Conservation (phyloP, 371 early-diverging fungal species). For the Actinomortierella wolfii region DNA sequence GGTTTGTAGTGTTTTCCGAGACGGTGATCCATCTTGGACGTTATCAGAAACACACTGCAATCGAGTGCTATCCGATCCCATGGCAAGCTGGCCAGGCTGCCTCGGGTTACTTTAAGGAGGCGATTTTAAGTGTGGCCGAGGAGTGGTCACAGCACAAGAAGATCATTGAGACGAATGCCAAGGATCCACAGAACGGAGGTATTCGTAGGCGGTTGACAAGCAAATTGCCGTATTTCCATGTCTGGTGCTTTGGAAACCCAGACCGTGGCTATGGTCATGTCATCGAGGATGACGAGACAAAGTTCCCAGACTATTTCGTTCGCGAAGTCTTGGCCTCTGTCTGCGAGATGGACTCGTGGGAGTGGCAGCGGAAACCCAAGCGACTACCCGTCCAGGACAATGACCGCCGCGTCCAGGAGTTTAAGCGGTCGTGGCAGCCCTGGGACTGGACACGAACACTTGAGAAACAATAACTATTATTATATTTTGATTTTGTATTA, state of each 20-base stretch:
- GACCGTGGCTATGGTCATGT: slow-evolving; percentile 93
- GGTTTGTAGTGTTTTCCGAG: slow-evolving; percentile 87
- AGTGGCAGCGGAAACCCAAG: slow-evolving; percentile 76
- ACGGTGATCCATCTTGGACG: slow-evolving; percentile 72
- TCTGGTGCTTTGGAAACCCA: slow-evolving; percentile 83
- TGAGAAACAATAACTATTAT: slow-evolving; percentile 11
- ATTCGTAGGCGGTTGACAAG: slow-evolving; percentile 75
- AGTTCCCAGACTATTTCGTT: slow-evolving; percentile 67
- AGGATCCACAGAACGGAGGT: slow-evolving; percentile 53
- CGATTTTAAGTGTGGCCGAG: slow-evolving; percentile 71
- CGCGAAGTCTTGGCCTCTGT: slow-evolving; percentile 39
- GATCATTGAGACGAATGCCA: slow-evolving; percentile 76
- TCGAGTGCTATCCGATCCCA: slow-evolving; percentile 94
- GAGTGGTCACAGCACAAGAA: slow-evolving; percentile 95
- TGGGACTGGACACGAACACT: slow-evolving; percentile 84
- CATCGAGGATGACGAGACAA: slow-evolving; percentile 79
- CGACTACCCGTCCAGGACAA: slow-evolving; percentile 61
- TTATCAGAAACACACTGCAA: slow-evolving; percentile 81
- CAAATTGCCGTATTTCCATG: slow-evolving; percentile 93
- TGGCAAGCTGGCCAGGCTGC: slow-evolving; percentile 74
- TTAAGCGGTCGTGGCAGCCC: slow-evolving; percentile 72
- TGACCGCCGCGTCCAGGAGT: slow-evolving; percentile 62
- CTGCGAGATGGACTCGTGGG: slow-evolving; percentile 46
- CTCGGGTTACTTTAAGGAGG: slow-evolving; percentile 89
- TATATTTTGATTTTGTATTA: no score